phyloP scores from a whole-genome alignment of 2,329 filamentous ascomycete genomes.

The Colletotrichum siamense region DNA sequence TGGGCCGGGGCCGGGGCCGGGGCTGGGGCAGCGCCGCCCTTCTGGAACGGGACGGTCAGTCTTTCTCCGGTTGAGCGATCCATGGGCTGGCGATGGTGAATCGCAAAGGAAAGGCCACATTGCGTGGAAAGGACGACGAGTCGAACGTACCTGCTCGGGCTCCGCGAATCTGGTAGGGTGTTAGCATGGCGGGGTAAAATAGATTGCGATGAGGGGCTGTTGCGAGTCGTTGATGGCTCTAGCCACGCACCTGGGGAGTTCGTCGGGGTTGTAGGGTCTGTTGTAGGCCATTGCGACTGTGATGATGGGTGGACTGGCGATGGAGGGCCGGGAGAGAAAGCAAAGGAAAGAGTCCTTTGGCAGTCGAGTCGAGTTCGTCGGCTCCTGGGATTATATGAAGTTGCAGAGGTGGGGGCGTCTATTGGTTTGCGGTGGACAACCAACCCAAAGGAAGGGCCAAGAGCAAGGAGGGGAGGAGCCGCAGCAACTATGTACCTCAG shows the following conservation, averaged over 20 bases:
- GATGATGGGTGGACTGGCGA: not conserved
- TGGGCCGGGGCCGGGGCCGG: constrained; percentile 18
- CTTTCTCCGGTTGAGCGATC: constrained; percentile 10
- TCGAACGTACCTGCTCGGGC: constrained; percentile 66
- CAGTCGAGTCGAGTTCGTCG: not conserved
- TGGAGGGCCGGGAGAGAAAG: not conserved
- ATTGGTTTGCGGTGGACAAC: not conserved
- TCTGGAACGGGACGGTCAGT: constrained; percentile 21
- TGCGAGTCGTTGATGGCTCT: constrained; percentile 13
- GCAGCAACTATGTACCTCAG: constrained; percentile 7
- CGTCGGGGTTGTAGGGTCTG: constrained; percentile 90
- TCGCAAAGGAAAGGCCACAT: constrained; percentile 3
- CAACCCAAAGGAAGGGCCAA: not conserved
- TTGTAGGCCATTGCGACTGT: constrained; percentile 86
- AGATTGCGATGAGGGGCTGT: constrained; percentile 6
- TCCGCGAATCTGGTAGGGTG: constrained; percentile 68
- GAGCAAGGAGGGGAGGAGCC: not conserved
- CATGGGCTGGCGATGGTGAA: constrained; percentile 19
- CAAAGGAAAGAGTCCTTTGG: not conserved
- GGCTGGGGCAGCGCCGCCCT: constrained; percentile 23
- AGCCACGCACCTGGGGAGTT: constrained; percentile 80
- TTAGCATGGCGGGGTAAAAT: constrained; percentile 28
- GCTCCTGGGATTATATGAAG: constrained; percentile 16
- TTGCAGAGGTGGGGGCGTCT: constrained; percentile 8
- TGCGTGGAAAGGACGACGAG: constrained; percentile 3